Evolutionary conservation across 306 rosid genomes (phyloP).

Genomic region (Mimosa bimucronata): DNA sequence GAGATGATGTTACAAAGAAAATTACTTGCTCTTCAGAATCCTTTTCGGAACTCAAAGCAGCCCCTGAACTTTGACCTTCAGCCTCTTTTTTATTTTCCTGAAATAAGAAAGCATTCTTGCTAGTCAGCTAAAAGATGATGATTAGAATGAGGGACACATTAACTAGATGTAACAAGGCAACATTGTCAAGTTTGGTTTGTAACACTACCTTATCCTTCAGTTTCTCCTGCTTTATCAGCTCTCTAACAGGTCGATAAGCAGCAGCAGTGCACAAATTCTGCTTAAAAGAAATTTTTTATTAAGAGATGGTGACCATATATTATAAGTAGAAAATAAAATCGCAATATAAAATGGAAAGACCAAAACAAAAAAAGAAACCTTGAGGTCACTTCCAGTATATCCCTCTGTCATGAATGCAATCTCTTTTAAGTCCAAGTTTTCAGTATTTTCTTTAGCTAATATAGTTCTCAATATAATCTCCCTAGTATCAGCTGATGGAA

Average conservation of each 20-base stretch:
- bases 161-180: background rate
- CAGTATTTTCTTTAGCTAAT: background rate
- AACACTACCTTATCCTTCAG: background rate
- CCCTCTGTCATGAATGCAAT: background rate
- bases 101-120: background rate
- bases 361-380: background rate
- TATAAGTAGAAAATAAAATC: background rate
- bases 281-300: background rate
- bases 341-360: background rate
- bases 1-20: background rate
- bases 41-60: background rate
- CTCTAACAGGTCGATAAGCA: background rate
- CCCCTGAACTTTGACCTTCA: background rate
- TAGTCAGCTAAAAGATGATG: background rate
- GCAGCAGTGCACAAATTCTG: background rate
- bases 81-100: background rate
- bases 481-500: background rate
- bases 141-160: background rate
- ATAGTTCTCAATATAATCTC: background rate
- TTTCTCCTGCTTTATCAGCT: background rate
- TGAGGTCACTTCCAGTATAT: conserved; percentile 1
- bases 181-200: background rate
- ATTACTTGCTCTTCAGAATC: background rate
- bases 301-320: background rate
- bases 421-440: background rate